These are phyloP conservation scores for Diaporthe citrichinensis DNA, from an alignment of 2,329 filamentous ascomycete species.

Conservation along the genomic window DNA sequence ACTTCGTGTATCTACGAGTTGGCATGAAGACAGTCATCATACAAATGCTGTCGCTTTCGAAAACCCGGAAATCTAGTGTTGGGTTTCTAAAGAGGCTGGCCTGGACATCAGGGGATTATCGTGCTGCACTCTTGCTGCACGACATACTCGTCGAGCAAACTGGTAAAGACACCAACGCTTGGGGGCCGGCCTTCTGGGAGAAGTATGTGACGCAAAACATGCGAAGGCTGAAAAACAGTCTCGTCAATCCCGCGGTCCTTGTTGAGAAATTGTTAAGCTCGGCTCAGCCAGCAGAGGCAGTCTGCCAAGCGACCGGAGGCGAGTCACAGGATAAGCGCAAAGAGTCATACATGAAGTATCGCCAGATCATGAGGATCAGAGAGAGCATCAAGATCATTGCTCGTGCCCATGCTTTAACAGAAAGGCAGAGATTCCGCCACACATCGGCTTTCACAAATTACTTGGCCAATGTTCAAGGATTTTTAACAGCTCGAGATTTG, in stretches of 20 bases:
- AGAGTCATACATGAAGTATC: not conserved
- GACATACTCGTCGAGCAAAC: constrained; percentile 35
- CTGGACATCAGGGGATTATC: constrained; percentile 43
- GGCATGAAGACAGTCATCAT: constrained; percentile 41
- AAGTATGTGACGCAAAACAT: constrained; percentile 41
- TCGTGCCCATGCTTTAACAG: constrained; percentile 24
- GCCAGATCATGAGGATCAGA: constrained; percentile 29
- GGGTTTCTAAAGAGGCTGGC: constrained; percentile 44
- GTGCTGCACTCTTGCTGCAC: constrained; percentile 44
- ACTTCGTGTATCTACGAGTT: constrained; percentile 41
- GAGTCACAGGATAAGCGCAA: not conserved
- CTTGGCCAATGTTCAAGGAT: constrained; percentile 48
- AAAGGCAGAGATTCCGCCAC: constrained; percentile 48
- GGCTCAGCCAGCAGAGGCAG: constrained; percentile 13
- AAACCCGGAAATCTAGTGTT: constrained; percentile 37
- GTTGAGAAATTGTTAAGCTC: constrained; percentile 25
- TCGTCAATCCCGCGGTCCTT: constrained; percentile 28
- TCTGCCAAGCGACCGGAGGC: not conserved
- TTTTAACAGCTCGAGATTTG: constrained; percentile 47
- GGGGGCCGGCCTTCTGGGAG: constrained; percentile 46
- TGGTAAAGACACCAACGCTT: constrained; percentile 29
- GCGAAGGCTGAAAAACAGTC: constrained; percentile 20
- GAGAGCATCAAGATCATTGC: constrained; percentile 24
- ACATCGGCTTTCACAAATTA: constrained; percentile 51
- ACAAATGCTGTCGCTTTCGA: constrained; percentile 43